Evolutionary conservation across 2,329 filamentous ascomycete genomes (phyloP), one percentile per base, ranked within the genome.

Genomic region (Monilinia vaccinii-corymbosi): DNA sequence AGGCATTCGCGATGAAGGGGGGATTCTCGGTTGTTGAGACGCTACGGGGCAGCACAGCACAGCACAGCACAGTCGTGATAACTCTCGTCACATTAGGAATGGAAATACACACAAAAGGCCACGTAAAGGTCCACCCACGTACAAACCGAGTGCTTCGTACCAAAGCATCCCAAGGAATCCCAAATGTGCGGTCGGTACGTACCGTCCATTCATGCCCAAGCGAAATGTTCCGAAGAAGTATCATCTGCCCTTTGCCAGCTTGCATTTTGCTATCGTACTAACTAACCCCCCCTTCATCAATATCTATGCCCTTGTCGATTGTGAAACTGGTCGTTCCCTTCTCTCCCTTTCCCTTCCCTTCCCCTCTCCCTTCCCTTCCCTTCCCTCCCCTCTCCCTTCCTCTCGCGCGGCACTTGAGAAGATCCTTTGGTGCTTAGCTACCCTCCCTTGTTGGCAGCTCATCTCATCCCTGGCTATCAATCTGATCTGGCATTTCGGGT

Each of bases 321-420:
- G 55, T 57, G 55, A 57, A 50, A 50, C 55, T 28, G n/a, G n/a
- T n/a, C n/a, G n/a, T n/a, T n/a, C n/a, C n/a, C n/a, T n/a, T n/a
- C n/a, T n/a, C n/a, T n/a, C n/a, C n/a, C n/a, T n/a, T n/a, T n/a
- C n/a, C n/a, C n/a, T n/a, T n/a, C n/a, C n/a, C n/a, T n/a, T n/a
- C n/a, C n/a, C n/a, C n/a, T n/a, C n/a, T n/a, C n/a, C n/a, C n/a
- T n/a, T n/a, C n/a, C n/a, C n/a, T n/a, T n/a, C n/a, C n/a, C 34
- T 45, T 31, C 16, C 32, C 44, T 16, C 32, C 8, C 28, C 21
- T n/a, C 46, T 58, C 28, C 7, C 18, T 51, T 25, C 9, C 40
- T 34, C 47, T 47, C 31, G 21, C 34, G 46, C 56, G 56, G 56
- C 56, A 58, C 56, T 58, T 58, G 32, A 34, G 46, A 38, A 45